These are phyloP conservation scores for Alternaria dauci DNA, from an alignment of 2,329 filamentous ascomycete species.

Conservation along the genomic window DNA sequence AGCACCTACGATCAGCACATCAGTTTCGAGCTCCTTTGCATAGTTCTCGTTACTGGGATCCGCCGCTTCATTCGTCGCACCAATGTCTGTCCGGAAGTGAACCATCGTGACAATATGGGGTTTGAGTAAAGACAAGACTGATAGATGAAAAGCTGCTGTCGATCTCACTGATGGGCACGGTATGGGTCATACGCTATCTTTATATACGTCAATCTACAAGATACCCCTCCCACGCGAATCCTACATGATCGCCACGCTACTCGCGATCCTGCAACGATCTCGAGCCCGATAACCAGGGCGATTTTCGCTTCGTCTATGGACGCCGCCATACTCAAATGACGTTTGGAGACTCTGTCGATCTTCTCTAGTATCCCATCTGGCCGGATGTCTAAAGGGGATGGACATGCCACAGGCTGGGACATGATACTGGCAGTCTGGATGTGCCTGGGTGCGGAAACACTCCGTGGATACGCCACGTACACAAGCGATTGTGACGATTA, in stretches of 20 bases:
- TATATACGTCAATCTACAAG: slow-evolving; percentile 27
- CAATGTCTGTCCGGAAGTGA: slow-evolving; percentile 45
- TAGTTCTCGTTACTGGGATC: slow-evolving; percentile 41
- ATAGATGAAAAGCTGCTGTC: neutral
- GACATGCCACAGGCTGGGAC: slow-evolving; percentile 12
- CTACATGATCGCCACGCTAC: slow-evolving; percentile 21
- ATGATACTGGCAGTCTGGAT: neutral
- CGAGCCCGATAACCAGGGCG: slow-evolving; percentile 4
- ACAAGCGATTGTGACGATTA: slow-evolving; percentile 17
- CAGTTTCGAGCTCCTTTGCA: slow-evolving; percentile 47
- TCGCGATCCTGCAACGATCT: slow-evolving; percentile 5
- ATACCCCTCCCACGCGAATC: slow-evolving; percentile 23
- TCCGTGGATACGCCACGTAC: slow-evolving; percentile 12
- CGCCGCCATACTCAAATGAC: neutral
- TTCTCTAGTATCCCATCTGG: slow-evolving; percentile 17
- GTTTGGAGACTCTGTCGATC: slow-evolving; percentile 2
- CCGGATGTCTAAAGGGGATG: slow-evolving; percentile 18
- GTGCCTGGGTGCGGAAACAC: slow-evolving; percentile 14
- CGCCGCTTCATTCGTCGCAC: slow-evolving; percentile 32
- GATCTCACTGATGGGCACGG: slow-evolving; percentile 3
- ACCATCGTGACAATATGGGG: slow-evolving; percentile 32
- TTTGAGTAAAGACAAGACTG: neutral
- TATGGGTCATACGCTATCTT: slow-evolving; percentile 12
- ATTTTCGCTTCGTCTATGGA: slow-evolving; percentile 1
- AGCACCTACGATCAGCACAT: slow-evolving; percentile 52